These are phyloP conservation scores for Lachancea nothofagi DNA, from an alignment of 805 yeast genomes.

Conservation along the genomic window DNA sequence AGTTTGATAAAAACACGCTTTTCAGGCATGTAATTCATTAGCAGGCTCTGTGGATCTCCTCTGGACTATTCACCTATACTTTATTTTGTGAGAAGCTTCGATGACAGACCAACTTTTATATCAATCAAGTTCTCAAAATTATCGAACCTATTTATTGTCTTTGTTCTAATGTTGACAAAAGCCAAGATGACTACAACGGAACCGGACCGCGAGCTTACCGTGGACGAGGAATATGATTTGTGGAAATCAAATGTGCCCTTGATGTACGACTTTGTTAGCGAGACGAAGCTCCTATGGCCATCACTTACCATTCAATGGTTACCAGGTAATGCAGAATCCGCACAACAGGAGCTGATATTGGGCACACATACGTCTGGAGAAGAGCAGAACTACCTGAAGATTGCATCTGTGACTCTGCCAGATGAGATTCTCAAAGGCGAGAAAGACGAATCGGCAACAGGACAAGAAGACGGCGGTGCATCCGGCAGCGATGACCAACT, in stretches of 20 bases:
- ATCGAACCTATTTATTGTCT: no score
- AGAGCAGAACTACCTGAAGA: slow-evolving; percentile 58
- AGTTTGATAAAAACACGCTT: no score
- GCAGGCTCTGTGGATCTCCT: no score
- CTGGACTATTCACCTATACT: no score
- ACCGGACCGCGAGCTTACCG: slow-evolving; percentile 19
- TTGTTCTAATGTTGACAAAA: neutral
- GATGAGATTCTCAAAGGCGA: slow-evolving; percentile 27
- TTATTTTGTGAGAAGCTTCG: no score
- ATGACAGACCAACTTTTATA: no score
- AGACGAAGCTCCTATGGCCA: slow-evolving; percentile 79
- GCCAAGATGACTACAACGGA: neutral
- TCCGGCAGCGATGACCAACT: slow-evolving; percentile 15
- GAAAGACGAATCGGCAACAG: slow-evolving; percentile 19
- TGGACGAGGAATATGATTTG: slow-evolving; percentile 58
- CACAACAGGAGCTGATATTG: slow-evolving; percentile 49
- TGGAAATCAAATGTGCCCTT: slow-evolving; percentile 79
- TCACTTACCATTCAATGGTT: slow-evolving; percentile 75
- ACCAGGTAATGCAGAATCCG: slow-evolving; percentile 35
- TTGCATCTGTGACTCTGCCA: slow-evolving; percentile 60
- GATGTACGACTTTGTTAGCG: slow-evolving; percentile 80
- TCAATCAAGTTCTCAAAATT: no score
- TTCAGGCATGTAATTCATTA: no score
- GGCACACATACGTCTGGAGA: slow-evolving; percentile 75
- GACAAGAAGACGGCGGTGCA: slow-evolving; percentile 23